Base-by-base conservation (phyloP, 768 basidiomycete species). In the Auricularia sp. region DNA sequence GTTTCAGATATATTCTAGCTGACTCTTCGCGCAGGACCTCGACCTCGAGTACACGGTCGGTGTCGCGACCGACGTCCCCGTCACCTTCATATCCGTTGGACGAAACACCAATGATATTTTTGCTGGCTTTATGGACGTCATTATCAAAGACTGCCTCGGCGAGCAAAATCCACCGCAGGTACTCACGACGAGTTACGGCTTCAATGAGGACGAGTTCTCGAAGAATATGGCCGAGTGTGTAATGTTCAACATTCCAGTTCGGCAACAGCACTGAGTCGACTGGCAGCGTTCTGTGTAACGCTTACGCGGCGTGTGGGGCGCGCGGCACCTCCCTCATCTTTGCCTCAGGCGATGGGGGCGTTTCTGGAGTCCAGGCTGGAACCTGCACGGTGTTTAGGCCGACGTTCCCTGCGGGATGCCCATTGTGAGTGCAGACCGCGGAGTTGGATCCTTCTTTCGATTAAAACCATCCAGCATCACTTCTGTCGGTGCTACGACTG, bases 251-350 rank as follows among this genome's bases (percentile, higher is more conserved):
- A 29, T 29, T 29, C 29, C 29, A 29, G 29, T 29, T 18, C 18
- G 16, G 56, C 16, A 16, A 34, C 44, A 33, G 6, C 47, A 23
- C 44, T 8, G n/a, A 39, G 29, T 7, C 21, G 39, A 10, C 12
- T 18, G 11, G 18, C 47, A 51, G 47, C 14, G 14, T 21, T 35
- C 61, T 74, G 23, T 74, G 71, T 69, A 71, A 68, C 56, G 72
- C 69, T 3, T 71, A 67, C 63, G 33, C 68, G 68, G 66, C 69
- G 62, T 69, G 72, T 33, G 70, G 72, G 39, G 56, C 69, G 21
- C 68, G 67, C 11, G 67, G 67, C 36, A 53, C 58, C 11, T 69
- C 68, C 35, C 64, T 67, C 53, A 34, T 69, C 36, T 67, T 69
- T 61, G 62, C 67, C 18, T 69, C 68, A 6, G 67, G 68, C 33